Base-by-base conservation (phyloP, 2,329 filamentous ascomycete genomes). In the Tolypocladium endophyticum region DNA sequence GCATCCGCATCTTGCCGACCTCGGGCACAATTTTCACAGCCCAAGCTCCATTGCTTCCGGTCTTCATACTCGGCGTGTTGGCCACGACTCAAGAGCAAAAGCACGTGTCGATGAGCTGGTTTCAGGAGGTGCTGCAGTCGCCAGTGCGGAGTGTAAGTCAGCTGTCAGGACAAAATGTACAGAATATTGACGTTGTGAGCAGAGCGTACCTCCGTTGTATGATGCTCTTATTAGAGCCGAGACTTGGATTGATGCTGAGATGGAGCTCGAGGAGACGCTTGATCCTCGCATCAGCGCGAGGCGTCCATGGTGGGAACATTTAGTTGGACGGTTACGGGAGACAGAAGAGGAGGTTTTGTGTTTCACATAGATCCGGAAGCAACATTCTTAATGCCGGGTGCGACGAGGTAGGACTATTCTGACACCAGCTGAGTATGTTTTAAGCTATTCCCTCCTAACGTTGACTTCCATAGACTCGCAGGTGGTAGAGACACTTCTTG, bases 301-400 rank as follows among this genome's bases (percentile, higher is more conserved):
- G 54, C 55, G 61, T 36, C 64, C 72, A 30, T 77, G 74, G 74
- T 77, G 74, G 74, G 74, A 77, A 64, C 59, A 62, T 23, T 67
- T 77, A 97, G 92, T 59, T 97, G 86, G 71, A 97, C 80, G 79
- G 97, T 20, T 53, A n/a, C 7, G 35, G 3, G 50, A 33, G 4
- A 53, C 18, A 33, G 50, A 53, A 9, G 28, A 53, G 18, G 50
- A 53, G 14, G 50, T n/a, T 33, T 20, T 53, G 50, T 53, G 50
- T 20, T 53, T 53, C 28, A n/a, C 50, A 20, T 53, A 53, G 50
- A 35, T 41, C 2, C 4, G 18, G 39, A 41, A 41, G 39, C 18
- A 18, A n/a, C 18, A 20, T n/a, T 18, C 5, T 41, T 41, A 3
- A 18, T 41, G 16, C 8, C 39, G 4, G 39, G 39, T 6, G 18